These are phyloP conservation scores for Nemania abortiva DNA, from an alignment of 2,329 filamentous ascomycete species.

Conservation along the genomic window DNA sequence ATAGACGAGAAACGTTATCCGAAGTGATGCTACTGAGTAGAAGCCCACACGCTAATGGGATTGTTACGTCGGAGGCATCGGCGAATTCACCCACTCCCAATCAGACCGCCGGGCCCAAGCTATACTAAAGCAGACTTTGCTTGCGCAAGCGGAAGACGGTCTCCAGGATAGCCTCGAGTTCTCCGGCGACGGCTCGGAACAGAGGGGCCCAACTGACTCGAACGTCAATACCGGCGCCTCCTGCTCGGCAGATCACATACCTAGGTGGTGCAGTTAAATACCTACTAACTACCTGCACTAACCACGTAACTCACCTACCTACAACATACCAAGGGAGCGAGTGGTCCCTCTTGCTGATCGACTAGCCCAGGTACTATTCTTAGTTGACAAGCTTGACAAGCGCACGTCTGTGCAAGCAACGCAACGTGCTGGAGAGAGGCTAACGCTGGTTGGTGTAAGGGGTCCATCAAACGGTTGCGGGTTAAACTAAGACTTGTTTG, in stretches of 20 bases:
- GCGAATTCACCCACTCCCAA: background rate
- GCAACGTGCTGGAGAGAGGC: background rate
- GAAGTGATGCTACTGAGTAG: background rate
- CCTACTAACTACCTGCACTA: background rate
- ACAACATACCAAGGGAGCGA: background rate
- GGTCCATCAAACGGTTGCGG: slow-evolving; percentile 26
- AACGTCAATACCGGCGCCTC: slow-evolving; percentile 10
- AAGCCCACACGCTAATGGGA: background rate
- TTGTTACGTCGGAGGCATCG: slow-evolving; percentile 1
- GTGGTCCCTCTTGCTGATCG: background rate
- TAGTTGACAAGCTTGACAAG: slow-evolving; percentile 34
- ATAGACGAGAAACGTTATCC: background rate
- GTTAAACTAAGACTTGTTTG: slow-evolving; percentile 14
- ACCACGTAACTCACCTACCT: background rate
- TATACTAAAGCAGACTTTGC: background rate
- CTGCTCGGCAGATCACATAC: slow-evolving; percentile 21
- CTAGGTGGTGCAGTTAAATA: background rate
- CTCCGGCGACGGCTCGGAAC: slow-evolving; percentile 18
- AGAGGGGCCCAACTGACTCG: slow-evolving; percentile 28
- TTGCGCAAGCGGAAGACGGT: slow-evolving; percentile 7
- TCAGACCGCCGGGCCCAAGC: background rate
- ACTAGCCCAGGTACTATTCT: slow-evolving; percentile 26
- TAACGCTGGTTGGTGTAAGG: slow-evolving; percentile 25
- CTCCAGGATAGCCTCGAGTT: slow-evolving; percentile 1
- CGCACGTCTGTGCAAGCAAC: background rate